phyloP scores from a whole-genome alignment of 2,329 filamentous ascomycete species.

The Aureobasidium sp. region DNA sequence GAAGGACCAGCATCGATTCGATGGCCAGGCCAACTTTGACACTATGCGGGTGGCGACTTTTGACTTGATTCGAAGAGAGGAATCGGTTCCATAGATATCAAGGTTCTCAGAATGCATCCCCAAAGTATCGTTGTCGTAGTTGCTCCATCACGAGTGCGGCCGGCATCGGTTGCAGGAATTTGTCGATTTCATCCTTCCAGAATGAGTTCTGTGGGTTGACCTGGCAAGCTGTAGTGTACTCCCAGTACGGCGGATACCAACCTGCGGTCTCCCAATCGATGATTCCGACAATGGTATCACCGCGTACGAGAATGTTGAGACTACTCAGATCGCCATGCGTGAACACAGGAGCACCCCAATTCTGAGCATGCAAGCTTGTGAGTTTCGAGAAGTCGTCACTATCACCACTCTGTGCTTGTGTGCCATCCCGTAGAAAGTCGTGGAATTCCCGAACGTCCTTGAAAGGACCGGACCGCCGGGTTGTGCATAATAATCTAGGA shows the following conservation, averaged over 20 bases:
- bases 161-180: slow-evolving; percentile 30
- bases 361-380: neutral
- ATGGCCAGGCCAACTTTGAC: neutral
- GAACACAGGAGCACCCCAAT: slow-evolving; percentile 34
- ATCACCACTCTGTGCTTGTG: neutral
- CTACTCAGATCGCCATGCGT: slow-evolving; percentile 44
- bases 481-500: neutral
- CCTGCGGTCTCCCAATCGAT: slow-evolving; percentile 39
- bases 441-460: neutral
- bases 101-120: neutral
- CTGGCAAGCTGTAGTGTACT: slow-evolving; percentile 32
- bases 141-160: slow-evolving; percentile 34
- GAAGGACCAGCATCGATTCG: neutral
- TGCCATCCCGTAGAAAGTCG: neutral
- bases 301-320: slow-evolving; percentile 35
- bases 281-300: slow-evolving; percentile 37
- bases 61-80: neutral
- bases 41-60: neutral
- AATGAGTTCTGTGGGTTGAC: slow-evolving; percentile 32
- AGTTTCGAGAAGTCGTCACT: neutral
- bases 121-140: slow-evolving; percentile 20
- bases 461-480: neutral
- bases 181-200: slow-evolving; percentile 26
- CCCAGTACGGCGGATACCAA: slow-evolving; percentile 42
- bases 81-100: neutral